Conservation (phyloP, 2,329 filamentous ascomycete species). For the Torrubiellomyces zombiae region DNA sequence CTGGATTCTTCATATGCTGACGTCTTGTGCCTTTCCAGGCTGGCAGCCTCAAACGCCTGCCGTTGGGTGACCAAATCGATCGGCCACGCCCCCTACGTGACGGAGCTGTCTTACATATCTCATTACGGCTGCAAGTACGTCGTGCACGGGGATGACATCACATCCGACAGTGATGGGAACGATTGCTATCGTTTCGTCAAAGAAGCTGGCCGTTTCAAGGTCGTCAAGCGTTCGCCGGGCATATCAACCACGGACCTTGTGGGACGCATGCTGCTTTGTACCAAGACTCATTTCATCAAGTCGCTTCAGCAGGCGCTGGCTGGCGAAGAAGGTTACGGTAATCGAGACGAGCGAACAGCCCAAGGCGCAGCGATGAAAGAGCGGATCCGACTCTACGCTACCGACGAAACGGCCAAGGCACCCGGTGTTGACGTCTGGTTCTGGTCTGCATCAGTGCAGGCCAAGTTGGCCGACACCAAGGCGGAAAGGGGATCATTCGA, state of each 20-base stretch:
- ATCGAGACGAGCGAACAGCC: conserved; percentile 45
- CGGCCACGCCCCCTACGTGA: conserved; percentile 83
- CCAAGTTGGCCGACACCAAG: conserved; percentile 22
- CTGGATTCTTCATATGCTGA: no score
- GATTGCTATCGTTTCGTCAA: conserved; percentile 99
- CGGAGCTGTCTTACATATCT: conserved; percentile 79
- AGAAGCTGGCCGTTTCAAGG: conserved; percentile 80
- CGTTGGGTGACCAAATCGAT: conserved; percentile 83
- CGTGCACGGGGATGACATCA: conserved; percentile 94
- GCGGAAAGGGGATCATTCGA: conserved; percentile 51
- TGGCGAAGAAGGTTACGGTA: conserved; percentile 58
- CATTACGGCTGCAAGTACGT: conserved; percentile 94
- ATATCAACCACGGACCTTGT: conserved; percentile 98
- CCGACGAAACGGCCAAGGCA: conserved; percentile 61
- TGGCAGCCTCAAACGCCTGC: conserved; percentile 84
- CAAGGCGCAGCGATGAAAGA: conserved; percentile 55
- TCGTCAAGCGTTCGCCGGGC: conserved; percentile 88
- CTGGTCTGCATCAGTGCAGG: conserved; percentile 45
- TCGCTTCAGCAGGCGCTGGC: conserved; percentile 53
- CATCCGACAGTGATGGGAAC: conserved; percentile 79
- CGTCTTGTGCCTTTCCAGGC: conserved; percentile 28
- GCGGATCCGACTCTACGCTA: conserved; percentile 72
- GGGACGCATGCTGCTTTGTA: conserved; percentile 91
- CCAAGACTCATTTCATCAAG: conserved; percentile 82
- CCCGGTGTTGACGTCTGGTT: conserved; percentile 77